Conservation (phyloP, 2,329 filamentous ascomycete genomes). For the Fusarium ramigenum region DNA sequence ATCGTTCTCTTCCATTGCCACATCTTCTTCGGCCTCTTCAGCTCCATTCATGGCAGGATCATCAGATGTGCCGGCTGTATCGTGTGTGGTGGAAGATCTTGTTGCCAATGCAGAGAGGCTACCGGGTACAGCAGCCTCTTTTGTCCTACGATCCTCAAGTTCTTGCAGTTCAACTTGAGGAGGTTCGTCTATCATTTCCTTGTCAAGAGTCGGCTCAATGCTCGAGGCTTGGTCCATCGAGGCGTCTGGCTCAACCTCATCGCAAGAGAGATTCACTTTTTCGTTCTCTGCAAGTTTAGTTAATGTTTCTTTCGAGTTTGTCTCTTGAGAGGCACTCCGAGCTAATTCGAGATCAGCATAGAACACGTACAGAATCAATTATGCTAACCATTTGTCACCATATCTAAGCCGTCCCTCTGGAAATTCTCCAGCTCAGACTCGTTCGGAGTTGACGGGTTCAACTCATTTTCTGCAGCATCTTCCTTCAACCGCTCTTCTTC, state of each 20-base stretch:
- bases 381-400: background rate
- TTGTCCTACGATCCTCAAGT: background rate
- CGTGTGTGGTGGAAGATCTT: background rate
- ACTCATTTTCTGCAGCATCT: conserved; percentile 38
- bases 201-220: background rate
- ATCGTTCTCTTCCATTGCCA: conserved; percentile 38
- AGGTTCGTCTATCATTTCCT: background rate
- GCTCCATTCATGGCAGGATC: background rate
- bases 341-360: conserved; percentile 28
- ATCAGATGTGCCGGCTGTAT: background rate
- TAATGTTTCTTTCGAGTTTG: background rate
- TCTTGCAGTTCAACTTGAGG: background rate
- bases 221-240: conserved; percentile 13
- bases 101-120: background rate
- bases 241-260: conserved; percentile 12
- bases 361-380: background rate
- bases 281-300: background rate
- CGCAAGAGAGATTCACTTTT: background rate
- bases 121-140: background rate
- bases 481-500: conserved; percentile 48
- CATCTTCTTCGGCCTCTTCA: conserved; percentile 29
- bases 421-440: conserved; percentile 24
- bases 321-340: background rate
- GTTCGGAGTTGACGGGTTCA: conserved; percentile 12
- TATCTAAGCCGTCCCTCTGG: conserved; percentile 22